Base-by-base conservation (phyloP, 768 basidiomycete species). In the Antrodiella citrinella region DNA sequence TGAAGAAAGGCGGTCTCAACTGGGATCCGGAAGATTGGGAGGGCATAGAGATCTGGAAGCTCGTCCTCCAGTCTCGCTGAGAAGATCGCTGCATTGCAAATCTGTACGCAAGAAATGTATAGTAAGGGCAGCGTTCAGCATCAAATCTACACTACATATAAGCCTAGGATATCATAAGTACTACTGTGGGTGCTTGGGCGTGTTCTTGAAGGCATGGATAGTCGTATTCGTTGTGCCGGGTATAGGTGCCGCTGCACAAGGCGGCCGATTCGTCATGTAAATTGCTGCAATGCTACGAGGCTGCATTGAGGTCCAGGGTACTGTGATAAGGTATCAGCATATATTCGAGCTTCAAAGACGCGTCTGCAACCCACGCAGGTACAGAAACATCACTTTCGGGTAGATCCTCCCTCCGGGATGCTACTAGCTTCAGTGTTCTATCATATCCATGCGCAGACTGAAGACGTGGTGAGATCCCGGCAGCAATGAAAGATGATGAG, bases 401-500 rank as follows among this genome's bases (percentile, higher is more conserved):
- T n/a, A n/a, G n/a, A 26, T 80, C 80, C 63, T 82, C 81, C 53
- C 77, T 69, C 54, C 79, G 70, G 9, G 79, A 74, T 3, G 73
- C 67, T 20, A 82, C 80, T 2, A 87, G 71, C 39, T 73, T 70
- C 21, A 89, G 69, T 38, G 69, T 74, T 45, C 83, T 73, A 67
- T 88, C 82, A 58, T 88, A 90, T 0, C 87, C 87, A 64, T 90
- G 87, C 41, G 72, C 80, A 44, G 82, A 78, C 83, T 88, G 54
- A 15, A 48, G 7, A 15, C n/a, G n/a, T n/a, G n/a, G n/a, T n/a
- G n/a, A n/a, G n/a, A n/a, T n/a, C n/a, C n/a, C n/a, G n/a, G n/a
- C n/a, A n/a, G n/a, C n/a, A n/a, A n/a, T n/a, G n/a, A 24, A 49
- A 20, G 11, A 4, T 26, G 23, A 19, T 18, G n/a, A 38, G 21